These are phyloP conservation scores for Hippophae gyantsensis DNA, from an alignment of 306 rosid species.

Conservation along the genomic window DNA sequence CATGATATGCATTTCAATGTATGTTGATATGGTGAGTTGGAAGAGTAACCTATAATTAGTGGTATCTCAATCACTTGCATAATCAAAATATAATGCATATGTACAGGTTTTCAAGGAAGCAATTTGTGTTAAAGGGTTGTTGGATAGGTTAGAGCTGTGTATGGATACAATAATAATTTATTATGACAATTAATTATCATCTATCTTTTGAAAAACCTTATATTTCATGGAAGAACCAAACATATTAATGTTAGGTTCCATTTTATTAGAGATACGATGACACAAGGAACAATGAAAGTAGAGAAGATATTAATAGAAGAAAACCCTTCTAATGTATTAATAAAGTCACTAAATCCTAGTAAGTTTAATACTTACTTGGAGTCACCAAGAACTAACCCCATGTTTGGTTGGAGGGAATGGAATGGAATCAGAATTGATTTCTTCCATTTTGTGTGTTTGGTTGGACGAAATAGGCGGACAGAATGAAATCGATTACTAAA, in stretches of 20 bases:
- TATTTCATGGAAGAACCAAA: not conserved
- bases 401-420: too few species aligned
- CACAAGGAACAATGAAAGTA: not conserved
- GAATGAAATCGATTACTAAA: too few species aligned
- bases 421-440: too few species aligned
- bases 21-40: not conserved
- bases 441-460: too few species aligned
- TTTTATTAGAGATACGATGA: not conserved
- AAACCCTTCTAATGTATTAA: not conserved
- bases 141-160: not conserved
- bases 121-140: not conserved
- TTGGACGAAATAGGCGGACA: too few species aligned
- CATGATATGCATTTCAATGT: not conserved
- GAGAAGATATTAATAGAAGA: not conserved
- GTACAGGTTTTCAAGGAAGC: not conserved
- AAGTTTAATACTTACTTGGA: not conserved
- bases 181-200: not conserved
- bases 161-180: not conserved
- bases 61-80: not conserved
- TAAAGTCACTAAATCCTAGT: not conserved
- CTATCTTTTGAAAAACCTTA: not conserved
- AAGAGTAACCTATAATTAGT: not conserved
- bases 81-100: not conserved
- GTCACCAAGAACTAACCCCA: too few species aligned
- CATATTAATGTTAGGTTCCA: not conserved